These are phyloP conservation scores for Phellopilus nigrolimitatus DNA, from an alignment of 1,284 basidiomycete genomes.

Conservation along the genomic window DNA sequence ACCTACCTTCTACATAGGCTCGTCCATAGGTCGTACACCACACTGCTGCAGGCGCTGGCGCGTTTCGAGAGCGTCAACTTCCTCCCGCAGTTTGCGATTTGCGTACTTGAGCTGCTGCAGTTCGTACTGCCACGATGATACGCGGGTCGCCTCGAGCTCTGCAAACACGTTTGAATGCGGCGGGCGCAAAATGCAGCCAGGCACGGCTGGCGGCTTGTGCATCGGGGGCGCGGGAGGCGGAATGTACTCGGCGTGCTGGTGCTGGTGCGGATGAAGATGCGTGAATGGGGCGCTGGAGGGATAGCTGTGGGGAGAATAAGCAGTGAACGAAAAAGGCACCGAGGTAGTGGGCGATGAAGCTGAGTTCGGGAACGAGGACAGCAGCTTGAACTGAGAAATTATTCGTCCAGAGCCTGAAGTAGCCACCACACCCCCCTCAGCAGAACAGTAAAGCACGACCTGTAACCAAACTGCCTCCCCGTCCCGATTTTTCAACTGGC, in stretches of 20 bases:
- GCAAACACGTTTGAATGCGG: slow-evolving; percentile 55
- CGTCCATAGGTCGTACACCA: not conserved
- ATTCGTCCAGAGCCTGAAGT: slow-evolving; percentile 3
- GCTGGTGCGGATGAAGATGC: no score
- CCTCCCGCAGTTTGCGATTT: slow-evolving; percentile 69
- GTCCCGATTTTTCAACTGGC: slow-evolving; percentile 34
- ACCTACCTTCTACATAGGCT: no score
- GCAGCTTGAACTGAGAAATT: slow-evolving; percentile 25
- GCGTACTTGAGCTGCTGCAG: slow-evolving; percentile 77
- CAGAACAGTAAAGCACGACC: slow-evolving; percentile 36
- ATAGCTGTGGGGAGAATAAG: not conserved
- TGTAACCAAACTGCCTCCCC: slow-evolving; percentile 30
- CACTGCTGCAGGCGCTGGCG: not conserved
- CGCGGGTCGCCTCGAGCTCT: slow-evolving; percentile 61
- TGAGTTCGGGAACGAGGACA: not conserved
- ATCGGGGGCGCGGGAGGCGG: not conserved
- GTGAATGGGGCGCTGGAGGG: no score
- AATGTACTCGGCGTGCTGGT: no score
- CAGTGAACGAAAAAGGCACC: not conserved
- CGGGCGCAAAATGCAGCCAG: not conserved
- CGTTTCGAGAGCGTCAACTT: slow-evolving; percentile 54
- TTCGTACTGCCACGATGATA: slow-evolving; percentile 89
- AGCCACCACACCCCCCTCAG: not conserved
- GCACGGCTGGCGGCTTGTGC: not conserved
- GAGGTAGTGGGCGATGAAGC: not conserved